Evolutionary conservation across 352 stramenopile genomes (phyloP), one percentile per base, ranked within the genome.

Genomic region (Thalassiosira exigua): DNA sequence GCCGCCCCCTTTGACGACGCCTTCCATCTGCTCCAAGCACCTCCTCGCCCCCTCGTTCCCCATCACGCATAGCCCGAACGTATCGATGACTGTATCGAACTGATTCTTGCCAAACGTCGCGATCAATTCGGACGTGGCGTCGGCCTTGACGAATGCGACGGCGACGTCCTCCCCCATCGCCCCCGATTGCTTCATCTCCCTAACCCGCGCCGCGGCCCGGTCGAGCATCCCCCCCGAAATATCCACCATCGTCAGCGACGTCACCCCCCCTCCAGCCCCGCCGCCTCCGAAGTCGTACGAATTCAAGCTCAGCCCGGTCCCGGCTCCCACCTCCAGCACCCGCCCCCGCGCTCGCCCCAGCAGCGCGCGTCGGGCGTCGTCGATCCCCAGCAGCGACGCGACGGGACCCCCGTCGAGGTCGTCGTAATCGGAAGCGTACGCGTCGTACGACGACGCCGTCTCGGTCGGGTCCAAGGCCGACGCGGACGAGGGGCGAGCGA

Each of bases 41-140:
- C 73, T 27, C 22, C 60, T 54, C 17, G 83, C 83, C 3, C 87
- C 87, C n/a, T 81, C 51, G 32, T 87, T 83, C 12, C 87, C 87
- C 82, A 92, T 90, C 42, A 95, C 96, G 84, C 96, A 98, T 3
- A 98, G 85, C 0, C 94, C 94, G 73, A 98, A 98, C 17, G 95
- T 98, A 86, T 98, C 95, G 11, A 98, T 94, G 14, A 98, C 95
- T 2, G 95, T 97, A 81, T 98, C 96, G 81, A 98, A 98, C 4
- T 69, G 68, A 30, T 88, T 74, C 50, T 87, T 74, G 26, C 82
- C 87, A 82, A 92, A 91, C 50, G 60, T 48, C 3, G 60, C 21
- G 5, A 82, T 58, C 11, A 93, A 67, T 68, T 90, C 57, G 4
- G 79, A 83, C 9, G 84, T 90, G 17, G 83, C 87, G 84, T 93